Evolutionary conservation across 805 yeast genomes (phyloP).

Genomic region (Yarrowia hollandica): DNA sequence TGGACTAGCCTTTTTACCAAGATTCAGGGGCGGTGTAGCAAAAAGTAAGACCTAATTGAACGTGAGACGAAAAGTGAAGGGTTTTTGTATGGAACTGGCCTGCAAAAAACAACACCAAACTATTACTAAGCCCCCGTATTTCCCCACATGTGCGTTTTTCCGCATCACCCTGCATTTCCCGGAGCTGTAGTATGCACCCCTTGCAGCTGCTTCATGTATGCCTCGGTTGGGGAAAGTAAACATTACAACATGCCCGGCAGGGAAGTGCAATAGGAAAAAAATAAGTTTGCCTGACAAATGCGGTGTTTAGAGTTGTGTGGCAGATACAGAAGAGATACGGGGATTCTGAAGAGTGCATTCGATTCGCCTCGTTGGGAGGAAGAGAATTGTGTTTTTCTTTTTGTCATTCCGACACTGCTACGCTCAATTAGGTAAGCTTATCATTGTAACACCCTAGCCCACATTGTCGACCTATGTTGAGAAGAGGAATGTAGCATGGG

Average conservation of each 20-base stretch:
- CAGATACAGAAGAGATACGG: background rate
- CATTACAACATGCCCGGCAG: no score
- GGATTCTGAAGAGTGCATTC: background rate
- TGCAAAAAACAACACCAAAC: no score
- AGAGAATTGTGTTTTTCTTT: background rate
- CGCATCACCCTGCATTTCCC: background rate
- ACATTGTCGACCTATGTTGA: no score
- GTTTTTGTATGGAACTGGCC: no score
- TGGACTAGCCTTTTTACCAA: slow-evolving; percentile 1
- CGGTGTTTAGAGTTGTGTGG: background rate
- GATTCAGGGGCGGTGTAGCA: slow-evolving; percentile 11
- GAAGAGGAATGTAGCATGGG: no score
- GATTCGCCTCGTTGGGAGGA: background rate
- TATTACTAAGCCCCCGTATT: background rate
- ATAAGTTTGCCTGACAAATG: background rate
- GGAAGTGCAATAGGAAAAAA: no score
- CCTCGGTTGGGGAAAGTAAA: slow-evolving; percentile 20
- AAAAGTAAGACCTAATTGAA: slow-evolving; percentile 22
- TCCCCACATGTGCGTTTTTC: no score
- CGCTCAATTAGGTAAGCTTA: no score
- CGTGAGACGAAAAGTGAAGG: no score
- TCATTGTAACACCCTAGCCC: background rate
- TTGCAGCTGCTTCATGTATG: slow-evolving; percentile 1
- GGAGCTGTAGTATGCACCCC: slow-evolving; percentile 9
- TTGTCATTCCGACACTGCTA: no score